Evolutionary conservation across 1,284 basidiomycete genomes (phyloP).

Genomic region (Serendipita sp.): DNA sequence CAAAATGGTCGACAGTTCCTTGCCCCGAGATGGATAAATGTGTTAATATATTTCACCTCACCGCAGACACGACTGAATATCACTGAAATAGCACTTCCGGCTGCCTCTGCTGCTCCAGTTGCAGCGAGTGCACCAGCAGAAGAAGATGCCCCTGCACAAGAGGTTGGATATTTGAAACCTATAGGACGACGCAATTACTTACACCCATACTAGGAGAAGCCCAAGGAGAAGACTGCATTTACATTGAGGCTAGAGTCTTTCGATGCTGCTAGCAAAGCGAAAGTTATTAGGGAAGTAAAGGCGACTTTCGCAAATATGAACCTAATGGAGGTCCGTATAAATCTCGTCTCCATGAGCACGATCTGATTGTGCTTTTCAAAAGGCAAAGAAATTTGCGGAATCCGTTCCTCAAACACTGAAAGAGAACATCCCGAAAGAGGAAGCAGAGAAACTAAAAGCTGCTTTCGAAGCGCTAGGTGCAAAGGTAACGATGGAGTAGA

Average conservation of each 20-base stretch:
- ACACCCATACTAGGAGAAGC: conserved; percentile 63
- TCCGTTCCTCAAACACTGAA: conserved; percentile 88
- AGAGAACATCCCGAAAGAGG: conserved; percentile 93
- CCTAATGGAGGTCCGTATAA: conserved; percentile 73
- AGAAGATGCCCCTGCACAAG: conserved; percentile 40
- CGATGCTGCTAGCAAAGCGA: conserved; percentile 81
- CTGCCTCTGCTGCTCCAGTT: conserved; percentile 49
- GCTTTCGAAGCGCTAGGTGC: conserved; percentile 84
- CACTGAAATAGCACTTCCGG: conserved; percentile 91
- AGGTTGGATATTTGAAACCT: conserved; percentile 30
- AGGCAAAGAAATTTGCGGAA: conserved; percentile 99
- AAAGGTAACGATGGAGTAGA: conserved; percentile 67
- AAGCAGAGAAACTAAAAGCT: conserved; percentile 92
- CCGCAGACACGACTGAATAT: conserved; percentile 83
- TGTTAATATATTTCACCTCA: not conserved
- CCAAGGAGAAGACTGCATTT: conserved; percentile 98
- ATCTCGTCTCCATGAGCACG: conserved; percentile 5
- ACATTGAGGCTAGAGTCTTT: conserved; percentile 90
- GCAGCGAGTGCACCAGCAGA: conserved; percentile 39
- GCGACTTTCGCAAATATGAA: conserved; percentile 87
- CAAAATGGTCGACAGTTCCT: not conserved
- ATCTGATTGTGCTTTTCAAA: conserved; percentile 13
- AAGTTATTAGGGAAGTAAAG: conserved; percentile 98
- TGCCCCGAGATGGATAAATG: not conserved
- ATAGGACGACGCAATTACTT: not conserved